Percentiles rank a stretch among this genome's conserved stretches.
These are phyloP conservation scores for Beauveria sp. DNA, from an alignment of 2,329 filamentous ascomycete genomes.

Conservation along the genomic window DNA sequence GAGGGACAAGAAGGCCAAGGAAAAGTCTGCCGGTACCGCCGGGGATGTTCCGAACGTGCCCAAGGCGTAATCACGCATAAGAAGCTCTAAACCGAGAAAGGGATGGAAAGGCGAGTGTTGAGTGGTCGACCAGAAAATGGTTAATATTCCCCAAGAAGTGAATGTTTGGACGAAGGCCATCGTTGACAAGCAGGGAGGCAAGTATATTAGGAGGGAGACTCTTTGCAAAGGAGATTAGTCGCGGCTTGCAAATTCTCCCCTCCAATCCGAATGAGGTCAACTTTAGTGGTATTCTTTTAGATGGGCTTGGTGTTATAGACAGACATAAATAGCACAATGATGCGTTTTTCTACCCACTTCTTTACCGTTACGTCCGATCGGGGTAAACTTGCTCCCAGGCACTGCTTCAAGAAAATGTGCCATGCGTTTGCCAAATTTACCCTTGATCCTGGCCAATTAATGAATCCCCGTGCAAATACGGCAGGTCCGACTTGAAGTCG, in stretches of 20 bases:
- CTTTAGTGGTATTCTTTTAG: neutral
- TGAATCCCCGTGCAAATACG: too few species aligned
- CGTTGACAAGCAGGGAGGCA: neutral
- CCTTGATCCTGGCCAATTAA: too few species aligned
- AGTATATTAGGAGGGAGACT: neutral
- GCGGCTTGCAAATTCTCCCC: constrained; percentile 1
- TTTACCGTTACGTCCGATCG: too few species aligned
- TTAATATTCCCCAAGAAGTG: constrained; percentile 3
- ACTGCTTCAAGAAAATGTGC: too few species aligned
- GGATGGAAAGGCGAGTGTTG: neutral
- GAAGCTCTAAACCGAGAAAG: too few species aligned
- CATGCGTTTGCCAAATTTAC: too few species aligned
- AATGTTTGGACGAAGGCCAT: neutral
- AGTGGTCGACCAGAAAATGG: neutral
- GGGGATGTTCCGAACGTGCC: constrained; percentile 20
- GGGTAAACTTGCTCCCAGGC: too few species aligned
- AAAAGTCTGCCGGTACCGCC: constrained; percentile 24
- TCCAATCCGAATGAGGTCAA: neutral
- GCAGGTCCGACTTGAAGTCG: too few species aligned
- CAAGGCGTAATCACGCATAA: neutral
- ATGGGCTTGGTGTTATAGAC: neutral
- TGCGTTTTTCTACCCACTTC: neutral
- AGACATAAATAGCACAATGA: neutral
- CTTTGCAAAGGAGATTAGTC: neutral
- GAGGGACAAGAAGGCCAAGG: constrained; percentile 40